Conservation (phyloP, 768 basidiomycete species). For the Lepiota brunneoincarnata region DNA sequence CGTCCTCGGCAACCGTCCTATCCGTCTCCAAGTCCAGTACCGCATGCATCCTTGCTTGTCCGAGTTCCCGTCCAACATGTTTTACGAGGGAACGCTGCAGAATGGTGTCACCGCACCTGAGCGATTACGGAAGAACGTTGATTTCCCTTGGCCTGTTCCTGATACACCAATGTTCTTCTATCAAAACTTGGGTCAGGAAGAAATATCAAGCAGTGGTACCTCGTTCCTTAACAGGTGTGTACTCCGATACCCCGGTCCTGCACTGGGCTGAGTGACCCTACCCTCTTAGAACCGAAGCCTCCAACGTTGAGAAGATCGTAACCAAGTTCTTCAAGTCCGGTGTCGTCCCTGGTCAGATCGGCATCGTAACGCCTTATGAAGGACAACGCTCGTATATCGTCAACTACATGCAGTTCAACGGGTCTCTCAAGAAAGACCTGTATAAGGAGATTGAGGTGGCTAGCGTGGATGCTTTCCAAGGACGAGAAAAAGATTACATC, state of each 20-base stretch:
- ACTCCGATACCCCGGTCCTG: slow-evolving; percentile 9
- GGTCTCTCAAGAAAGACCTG: slow-evolving; percentile 97
- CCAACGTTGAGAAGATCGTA: slow-evolving; percentile 99
- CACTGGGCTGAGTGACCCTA: neutral
- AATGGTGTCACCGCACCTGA: slow-evolving; percentile 99
- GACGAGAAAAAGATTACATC: slow-evolving; percentile 99
- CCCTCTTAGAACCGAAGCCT: slow-evolving; percentile 82
- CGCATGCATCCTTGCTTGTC: slow-evolving; percentile 99
- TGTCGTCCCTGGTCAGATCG: slow-evolving; percentile 92
- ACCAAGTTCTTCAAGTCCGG: slow-evolving; percentile 99
- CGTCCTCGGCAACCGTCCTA: slow-evolving; percentile 91
- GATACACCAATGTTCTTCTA: slow-evolving; percentile 99
- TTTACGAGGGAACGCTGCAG: slow-evolving; percentile 98
- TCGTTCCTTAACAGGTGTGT: slow-evolving; percentile 91
- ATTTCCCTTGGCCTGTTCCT: slow-evolving; percentile 97
- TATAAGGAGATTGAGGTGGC: slow-evolving; percentile 99
- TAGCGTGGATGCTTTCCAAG: slow-evolving; percentile 98
- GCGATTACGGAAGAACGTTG: slow-evolving; percentile 94
- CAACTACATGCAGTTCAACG: slow-evolving; percentile 99
- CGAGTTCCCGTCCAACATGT: slow-evolving; percentile 99
- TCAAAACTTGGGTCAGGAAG: slow-evolving; percentile 98
- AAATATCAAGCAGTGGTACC: slow-evolving; percentile 97
- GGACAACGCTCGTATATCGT: slow-evolving; percentile 98
- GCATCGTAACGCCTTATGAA: slow-evolving; percentile 98
- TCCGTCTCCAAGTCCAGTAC: slow-evolving; percentile 98